Evolutionary conservation across 768 basidiomycete genomes (phyloP).

Genomic region (Pseudohyphozyma bogoriensis): DNA sequence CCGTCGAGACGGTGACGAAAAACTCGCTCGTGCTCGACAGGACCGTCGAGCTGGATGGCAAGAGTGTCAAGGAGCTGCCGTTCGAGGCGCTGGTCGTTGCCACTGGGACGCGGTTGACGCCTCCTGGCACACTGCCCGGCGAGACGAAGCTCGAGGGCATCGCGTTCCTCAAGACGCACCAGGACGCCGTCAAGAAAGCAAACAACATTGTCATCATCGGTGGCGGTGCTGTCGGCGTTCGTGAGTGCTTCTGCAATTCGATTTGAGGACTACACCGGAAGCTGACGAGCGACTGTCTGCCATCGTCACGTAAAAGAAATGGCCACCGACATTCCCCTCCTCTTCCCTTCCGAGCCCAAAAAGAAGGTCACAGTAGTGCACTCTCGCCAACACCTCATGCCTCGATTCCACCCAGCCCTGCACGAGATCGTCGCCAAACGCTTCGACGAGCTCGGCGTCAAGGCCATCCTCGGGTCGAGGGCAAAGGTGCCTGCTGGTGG

Average conservation of each 20-base stretch:
- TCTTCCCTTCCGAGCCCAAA: slow-evolving; percentile 43
- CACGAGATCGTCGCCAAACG: slow-evolving; percentile 44
- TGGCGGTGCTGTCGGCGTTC: slow-evolving; percentile 63
- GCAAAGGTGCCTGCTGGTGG: slow-evolving; percentile 34
- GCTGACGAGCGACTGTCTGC: background rate
- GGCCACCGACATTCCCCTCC: slow-evolving; percentile 52
- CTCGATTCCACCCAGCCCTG: slow-evolving; percentile 48
- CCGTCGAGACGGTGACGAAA: background rate
- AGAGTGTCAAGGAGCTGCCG: slow-evolving; percentile 36
- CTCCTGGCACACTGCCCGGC: slow-evolving; percentile 23
- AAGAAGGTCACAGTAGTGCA: slow-evolving; percentile 54
- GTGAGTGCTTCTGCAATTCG: slow-evolving; percentile 47
- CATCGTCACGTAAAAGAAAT: slow-evolving; percentile 47
- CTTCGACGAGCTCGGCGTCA: slow-evolving; percentile 44
- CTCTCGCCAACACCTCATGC: slow-evolving; percentile 49
- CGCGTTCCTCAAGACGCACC: slow-evolving; percentile 48
- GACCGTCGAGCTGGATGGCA: slow-evolving; percentile 26
- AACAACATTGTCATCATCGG: slow-evolving; percentile 55
- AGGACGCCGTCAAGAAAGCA: slow-evolving; percentile 45
- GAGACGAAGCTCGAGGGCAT: slow-evolving; percentile 42
- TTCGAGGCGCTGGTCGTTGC: slow-evolving; percentile 57
- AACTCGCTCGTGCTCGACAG: background rate
- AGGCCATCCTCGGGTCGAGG: slow-evolving; percentile 47
- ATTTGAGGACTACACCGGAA: background rate
- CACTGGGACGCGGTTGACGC: slow-evolving; percentile 42